Evolutionary conservation across 805 yeast species (phyloP).

Genomic region (Schizosaccharomyces octosporus): DNA sequence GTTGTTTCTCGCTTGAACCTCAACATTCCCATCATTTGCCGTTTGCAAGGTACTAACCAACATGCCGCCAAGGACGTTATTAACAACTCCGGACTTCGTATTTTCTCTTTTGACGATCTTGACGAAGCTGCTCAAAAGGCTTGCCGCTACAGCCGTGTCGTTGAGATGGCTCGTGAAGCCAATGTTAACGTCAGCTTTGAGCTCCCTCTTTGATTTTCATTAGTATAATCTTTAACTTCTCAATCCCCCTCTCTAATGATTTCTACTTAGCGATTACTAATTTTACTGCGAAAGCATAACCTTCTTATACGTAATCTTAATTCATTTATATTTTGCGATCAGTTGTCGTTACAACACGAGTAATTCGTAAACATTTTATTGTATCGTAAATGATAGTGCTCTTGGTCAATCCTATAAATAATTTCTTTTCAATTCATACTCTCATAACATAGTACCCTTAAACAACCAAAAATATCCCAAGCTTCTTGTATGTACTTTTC

Average conservation of each 20-base stretch:
- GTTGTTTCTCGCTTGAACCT: slow-evolving; percentile 81
- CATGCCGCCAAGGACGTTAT: slow-evolving; percentile 72
- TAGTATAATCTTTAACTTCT: neutral
- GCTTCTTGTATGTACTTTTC: no score
- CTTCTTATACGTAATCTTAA: no score
- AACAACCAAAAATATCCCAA: no score
- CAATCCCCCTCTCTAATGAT: neutral
- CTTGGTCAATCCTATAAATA: no score
- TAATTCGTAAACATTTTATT: no score
- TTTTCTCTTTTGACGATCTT: slow-evolving; percentile 71
- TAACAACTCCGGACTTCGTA: slow-evolving; percentile 69
- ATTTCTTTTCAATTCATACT: no score
- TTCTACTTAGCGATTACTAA: no score
- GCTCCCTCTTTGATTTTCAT: slow-evolving; percentile 17
- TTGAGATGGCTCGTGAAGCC: slow-evolving; percentile 23
- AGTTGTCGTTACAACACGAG: no score
- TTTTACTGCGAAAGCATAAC: no score
- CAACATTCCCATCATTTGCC: slow-evolving; percentile 83
- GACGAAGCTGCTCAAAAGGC: slow-evolving; percentile 95
- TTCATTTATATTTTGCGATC: no score
- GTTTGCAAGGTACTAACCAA: slow-evolving; percentile 95
- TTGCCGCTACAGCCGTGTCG: slow-evolving; percentile 42
- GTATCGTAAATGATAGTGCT: no score
- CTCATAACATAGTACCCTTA: no score
- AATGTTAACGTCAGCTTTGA: slow-evolving; percentile 27